phyloP scores from a whole-genome alignment of 2,329 filamentous ascomycete species.

The Epichloe aotearoae region DNA sequence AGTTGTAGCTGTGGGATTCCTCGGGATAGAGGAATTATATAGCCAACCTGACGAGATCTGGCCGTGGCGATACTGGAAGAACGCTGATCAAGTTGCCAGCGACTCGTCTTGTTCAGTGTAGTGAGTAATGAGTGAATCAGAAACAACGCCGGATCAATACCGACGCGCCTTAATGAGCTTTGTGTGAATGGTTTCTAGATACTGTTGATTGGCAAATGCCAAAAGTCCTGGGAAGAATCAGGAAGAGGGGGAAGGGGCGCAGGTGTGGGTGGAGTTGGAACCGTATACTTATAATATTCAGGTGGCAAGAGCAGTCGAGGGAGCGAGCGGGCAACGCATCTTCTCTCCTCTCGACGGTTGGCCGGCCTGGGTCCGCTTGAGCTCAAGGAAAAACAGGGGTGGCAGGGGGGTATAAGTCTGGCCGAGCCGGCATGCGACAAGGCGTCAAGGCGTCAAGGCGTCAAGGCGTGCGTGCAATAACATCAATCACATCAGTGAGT shows the following conservation, averaged over 20 bases:
- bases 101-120: conserved; percentile 4
- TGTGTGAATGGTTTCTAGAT: conserved; percentile 6
- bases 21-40: conserved; percentile 15
- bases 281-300: conserved; percentile 15
- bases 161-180: conserved; percentile 12
- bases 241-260: conserved; percentile 8
- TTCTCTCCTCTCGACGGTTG: background rate
- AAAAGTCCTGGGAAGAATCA: conserved; percentile 20
- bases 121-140: conserved; percentile 11
- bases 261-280: conserved; percentile 16
- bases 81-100: conserved; percentile 17
- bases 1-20: conserved; percentile 16
- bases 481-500: background rate
- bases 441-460: conserved; percentile 7
- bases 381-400: background rate
- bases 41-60: conserved; percentile 18
- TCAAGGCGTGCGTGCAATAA: background rate
- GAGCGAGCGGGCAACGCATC: background rate
- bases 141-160: conserved; percentile 14
- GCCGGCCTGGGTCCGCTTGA: background rate
- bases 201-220: conserved; percentile 25
- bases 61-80: conserved; percentile 14
- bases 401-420: conserved; percentile 4
- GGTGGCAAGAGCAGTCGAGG: conserved; percentile 1
- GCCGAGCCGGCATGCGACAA: conserved; percentile 14